A percentile compares a stretch with the other conserved stretches of the same genome.
These are phyloP conservation scores for Akanthomyces lecanii DNA, from an alignment of 2,329 filamentous ascomycete species.

Conservation along the genomic window DNA sequence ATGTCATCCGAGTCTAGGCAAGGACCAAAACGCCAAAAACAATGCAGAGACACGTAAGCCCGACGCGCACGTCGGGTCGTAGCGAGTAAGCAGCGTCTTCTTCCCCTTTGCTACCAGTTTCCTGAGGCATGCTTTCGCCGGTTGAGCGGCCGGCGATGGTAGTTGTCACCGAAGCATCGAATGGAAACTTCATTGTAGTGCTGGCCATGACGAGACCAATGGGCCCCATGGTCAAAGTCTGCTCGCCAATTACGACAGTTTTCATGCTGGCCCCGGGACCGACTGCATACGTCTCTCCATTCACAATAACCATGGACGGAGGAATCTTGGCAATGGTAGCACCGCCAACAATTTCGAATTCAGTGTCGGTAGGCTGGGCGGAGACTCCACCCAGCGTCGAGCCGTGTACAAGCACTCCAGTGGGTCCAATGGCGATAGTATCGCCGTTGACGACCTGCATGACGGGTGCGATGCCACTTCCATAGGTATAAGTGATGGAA, in stretches of 20 bases:
- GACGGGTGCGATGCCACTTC: conserved; percentile 28
- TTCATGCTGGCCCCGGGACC: conserved; percentile 40
- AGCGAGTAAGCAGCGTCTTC: conserved; percentile 21
- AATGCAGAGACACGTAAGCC: conserved; percentile 32
- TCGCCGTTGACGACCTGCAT: conserved; percentile 46
- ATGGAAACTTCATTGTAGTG: conserved; percentile 42
- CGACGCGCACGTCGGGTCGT: conserved; percentile 19
- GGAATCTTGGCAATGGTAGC: conserved; percentile 48
- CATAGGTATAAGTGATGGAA: conserved; percentile 44
- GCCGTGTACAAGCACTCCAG: conserved; percentile 38
- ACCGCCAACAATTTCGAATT: conserved; percentile 47
- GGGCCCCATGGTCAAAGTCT: conserved; percentile 49
- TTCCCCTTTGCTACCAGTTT: conserved; percentile 19
- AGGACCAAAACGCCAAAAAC: conserved; percentile 37
- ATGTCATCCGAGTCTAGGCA: conserved; percentile 21
- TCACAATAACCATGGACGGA: conserved; percentile 46
- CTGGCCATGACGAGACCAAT: conserved; percentile 46
- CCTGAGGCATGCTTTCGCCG: conserved; percentile 26
- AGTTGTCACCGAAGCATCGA: conserved; percentile 40
- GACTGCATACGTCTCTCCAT: conserved; percentile 47
- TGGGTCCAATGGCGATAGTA: conserved; percentile 46
- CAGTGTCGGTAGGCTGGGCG: conserved; percentile 34
- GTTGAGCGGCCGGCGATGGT: conserved; percentile 35
- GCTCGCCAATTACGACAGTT: conserved; percentile 44
- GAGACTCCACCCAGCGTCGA: conserved; percentile 40